Conservation (phyloP, 768 basidiomycete species). For the Rhodotorula babjevae region DNA sequence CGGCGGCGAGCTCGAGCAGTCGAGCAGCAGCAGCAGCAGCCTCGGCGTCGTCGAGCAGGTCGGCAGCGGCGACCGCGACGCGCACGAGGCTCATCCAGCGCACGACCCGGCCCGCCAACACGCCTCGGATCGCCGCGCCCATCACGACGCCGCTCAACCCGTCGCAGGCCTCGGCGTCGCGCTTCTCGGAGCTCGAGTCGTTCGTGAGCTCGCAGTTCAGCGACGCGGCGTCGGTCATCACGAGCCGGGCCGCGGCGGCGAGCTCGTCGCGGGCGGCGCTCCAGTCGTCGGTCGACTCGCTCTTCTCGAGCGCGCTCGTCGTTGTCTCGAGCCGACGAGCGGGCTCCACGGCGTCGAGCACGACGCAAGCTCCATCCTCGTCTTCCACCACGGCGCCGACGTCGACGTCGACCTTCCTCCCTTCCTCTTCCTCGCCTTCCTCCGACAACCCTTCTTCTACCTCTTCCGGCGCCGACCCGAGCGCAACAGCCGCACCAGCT, state of each 20-base stretch:
- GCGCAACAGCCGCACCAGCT: background rate
- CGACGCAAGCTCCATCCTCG: background rate
- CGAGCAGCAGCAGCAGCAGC: background rate
- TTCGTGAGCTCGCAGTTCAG: background rate
- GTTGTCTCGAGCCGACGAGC: constrained; percentile 14
- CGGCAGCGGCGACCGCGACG: background rate
- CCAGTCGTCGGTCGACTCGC: background rate
- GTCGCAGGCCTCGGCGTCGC: background rate
- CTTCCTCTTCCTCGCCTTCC: background rate
- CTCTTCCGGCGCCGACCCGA: background rate
- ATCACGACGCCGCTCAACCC: background rate
- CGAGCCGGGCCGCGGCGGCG: constrained; percentile 1
- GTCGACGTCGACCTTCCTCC: no score
- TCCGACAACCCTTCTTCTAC: background rate
- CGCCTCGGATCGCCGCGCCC: background rate
- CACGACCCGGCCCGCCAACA: background rate
- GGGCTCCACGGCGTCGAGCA: background rate
- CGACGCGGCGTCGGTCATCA: background rate
- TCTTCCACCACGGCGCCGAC: no score
- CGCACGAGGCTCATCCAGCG: background rate
- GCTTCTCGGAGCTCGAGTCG: background rate
- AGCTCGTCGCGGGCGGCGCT: constrained; percentile 12
- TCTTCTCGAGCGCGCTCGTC: constrained; percentile 12
- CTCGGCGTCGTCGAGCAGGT: background rate
- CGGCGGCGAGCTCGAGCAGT: no score